phyloP scores from a whole-genome alignment of 306 rosid species.

The barrel medic (Medicago truncatula) region MtrunA17r5.0-ANR NC_053048.1:1502501-1503000 shows the following conservation, averaged over 20 bases:
- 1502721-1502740: too few species aligned
- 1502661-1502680: neutral
- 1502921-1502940: neutral
- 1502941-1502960: neutral
- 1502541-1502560: slow-evolving; percentile 93
- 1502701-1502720: too few species aligned
- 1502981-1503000: slow-evolving; percentile 2
- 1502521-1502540: slow-evolving; percentile 86
- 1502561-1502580: slow-evolving; percentile 65
- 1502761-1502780: too few species aligned
- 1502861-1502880: neutral
- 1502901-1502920: neutral
- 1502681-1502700: too few species aligned
- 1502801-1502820: too few species aligned
- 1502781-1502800: too few species aligned
- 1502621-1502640: slow-evolving; percentile 20
- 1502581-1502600: slow-evolving; percentile 56
- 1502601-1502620: slow-evolving; percentile 42
- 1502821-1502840: slow-evolving; percentile 4
- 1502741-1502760: too few species aligned
- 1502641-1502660: slow-evolving; percentile 3
- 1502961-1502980: neutral
- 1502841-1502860: neutral
- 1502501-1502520: slow-evolving; percentile 54
- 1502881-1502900: neutral